Percentiles rank a stretch among this genome's conserved stretches.
These are phyloP conservation scores for Suaeda aralocaspica DNA, from an alignment of 148 eudicot genomes.

Conservation along the genomic window DNA sequence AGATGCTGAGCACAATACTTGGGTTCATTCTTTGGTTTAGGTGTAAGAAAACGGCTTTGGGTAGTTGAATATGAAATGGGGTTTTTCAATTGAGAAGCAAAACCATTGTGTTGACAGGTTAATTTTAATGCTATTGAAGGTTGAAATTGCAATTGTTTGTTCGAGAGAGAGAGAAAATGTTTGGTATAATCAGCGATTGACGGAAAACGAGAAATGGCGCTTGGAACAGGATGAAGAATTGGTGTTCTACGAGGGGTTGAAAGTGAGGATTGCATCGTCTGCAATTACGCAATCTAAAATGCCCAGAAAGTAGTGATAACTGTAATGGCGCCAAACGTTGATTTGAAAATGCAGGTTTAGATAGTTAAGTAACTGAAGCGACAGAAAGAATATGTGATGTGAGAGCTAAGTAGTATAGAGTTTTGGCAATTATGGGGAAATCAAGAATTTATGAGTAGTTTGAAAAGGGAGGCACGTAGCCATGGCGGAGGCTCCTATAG, in stretches of 20 bases:
- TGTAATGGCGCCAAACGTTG: too few species aligned
- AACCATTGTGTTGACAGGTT: conserved; percentile 3
- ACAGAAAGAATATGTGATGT: too few species aligned
- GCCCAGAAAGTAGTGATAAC: too few species aligned
- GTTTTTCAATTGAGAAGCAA: background rate
- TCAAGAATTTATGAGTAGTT: too few species aligned
- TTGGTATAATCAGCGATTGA: conserved; percentile 2
- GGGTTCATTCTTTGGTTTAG: conserved; percentile 15
- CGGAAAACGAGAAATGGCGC: background rate
- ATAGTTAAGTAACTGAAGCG: too few species aligned
- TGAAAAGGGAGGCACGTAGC: too few species aligned
- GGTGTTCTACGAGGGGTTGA: conserved; percentile 14
- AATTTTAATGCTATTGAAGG: conserved; percentile 12
- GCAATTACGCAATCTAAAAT: too few species aligned
- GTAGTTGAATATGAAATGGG: conserved; percentile 14
- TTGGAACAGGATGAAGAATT: conserved; percentile 16
- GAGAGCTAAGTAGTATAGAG: too few species aligned
- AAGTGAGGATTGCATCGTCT: conserved; percentile 26
- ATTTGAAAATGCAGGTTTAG: too few species aligned
- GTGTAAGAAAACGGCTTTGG: conserved; percentile 5
- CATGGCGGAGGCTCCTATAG: too few species aligned
- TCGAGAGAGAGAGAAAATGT: conserved; percentile 10
- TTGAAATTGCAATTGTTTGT: background rate
- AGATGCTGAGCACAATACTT: conserved; percentile 20
- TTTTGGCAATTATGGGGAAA: too few species aligned